phyloP scores from a whole-genome alignment of 176 grass and related monocot genomes.

The Chrysopogon serrulatus region DNA sequence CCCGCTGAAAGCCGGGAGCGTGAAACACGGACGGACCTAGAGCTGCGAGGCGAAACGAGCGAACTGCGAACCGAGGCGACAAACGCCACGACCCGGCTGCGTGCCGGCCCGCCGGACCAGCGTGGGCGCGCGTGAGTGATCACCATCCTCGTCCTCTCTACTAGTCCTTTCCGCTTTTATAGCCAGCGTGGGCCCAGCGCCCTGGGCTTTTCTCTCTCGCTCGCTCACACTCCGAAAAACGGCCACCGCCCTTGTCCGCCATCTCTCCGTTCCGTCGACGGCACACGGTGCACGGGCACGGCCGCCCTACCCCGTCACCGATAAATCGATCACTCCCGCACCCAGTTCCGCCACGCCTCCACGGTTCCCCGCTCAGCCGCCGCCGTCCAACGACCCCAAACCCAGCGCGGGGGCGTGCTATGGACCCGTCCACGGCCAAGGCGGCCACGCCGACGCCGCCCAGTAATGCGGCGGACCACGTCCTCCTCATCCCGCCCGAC shows the following conservation, averaged over 20 bases:
- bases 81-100: background rate
- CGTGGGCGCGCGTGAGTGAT: background rate
- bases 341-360: background rate
- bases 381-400: too few species aligned
- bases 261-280: background rate
- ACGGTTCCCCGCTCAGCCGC: background rate
- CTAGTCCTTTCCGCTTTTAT: background rate
- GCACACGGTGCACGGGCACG: background rate
- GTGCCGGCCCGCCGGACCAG: background rate
- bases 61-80: background rate
- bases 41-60: background rate
- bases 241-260: background rate
- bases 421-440: conserved; percentile 8
- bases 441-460: background rate
- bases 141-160: background rate
- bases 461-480: conserved; percentile 25
- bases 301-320: background rate
- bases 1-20: background rate
- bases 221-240: background rate
- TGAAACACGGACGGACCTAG: background rate
- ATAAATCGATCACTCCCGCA: background rate
- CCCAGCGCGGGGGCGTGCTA: background rate
- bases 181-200: background rate
- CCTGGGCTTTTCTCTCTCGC: background rate
- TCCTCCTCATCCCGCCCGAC: conserved; percentile 40